Evolutionary conservation across 1,139 yeast genomes (phyloP).

Genomic region (Nakaseomyces kungkrabaensis): DNA sequence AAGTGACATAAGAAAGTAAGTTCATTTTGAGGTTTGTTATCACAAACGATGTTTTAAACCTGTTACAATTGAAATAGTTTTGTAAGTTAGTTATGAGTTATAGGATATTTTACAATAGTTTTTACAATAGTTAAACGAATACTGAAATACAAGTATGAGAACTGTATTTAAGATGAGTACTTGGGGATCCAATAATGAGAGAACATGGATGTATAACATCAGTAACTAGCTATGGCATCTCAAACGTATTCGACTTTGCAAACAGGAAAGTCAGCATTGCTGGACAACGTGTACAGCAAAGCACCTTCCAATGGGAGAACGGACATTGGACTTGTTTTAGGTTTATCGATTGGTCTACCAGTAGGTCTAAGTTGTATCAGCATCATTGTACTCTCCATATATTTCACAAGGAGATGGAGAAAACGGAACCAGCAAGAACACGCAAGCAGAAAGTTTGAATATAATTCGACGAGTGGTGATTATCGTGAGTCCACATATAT

Average conservation of each 20-base stretch:
- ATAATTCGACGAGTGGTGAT: not conserved
- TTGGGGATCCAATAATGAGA: too few relatives aligned
- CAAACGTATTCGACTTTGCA: not conserved
- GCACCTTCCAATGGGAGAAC: not conserved
- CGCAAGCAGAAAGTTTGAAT: not conserved
- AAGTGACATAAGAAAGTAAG: not conserved
- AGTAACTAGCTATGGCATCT: not conserved
- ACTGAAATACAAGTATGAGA: too few relatives aligned
- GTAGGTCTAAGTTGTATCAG: constrained; percentile 21
- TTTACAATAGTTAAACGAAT: too few relatives aligned
- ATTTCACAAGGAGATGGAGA: not conserved
- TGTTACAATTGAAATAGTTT: not conserved
- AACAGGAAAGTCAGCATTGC: not conserved
- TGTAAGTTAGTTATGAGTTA: too few relatives aligned
- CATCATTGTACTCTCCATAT: constrained; percentile 10
- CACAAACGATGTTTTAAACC: not conserved
- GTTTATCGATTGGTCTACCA: constrained; percentile 24
- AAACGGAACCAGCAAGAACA: not conserved
- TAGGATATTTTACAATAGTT: too few relatives aligned
- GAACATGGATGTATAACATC: too few relatives aligned
- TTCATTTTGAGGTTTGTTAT: not conserved
- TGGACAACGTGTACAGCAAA: not conserved
- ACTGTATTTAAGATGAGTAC: too few relatives aligned
- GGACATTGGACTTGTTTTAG: not conserved
- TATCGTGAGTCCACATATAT: not conserved